These are phyloP conservation scores for Mortierella sp. DNA, from an alignment of 371 early-diverging fungal genomes.

Conservation along the genomic window DNA sequence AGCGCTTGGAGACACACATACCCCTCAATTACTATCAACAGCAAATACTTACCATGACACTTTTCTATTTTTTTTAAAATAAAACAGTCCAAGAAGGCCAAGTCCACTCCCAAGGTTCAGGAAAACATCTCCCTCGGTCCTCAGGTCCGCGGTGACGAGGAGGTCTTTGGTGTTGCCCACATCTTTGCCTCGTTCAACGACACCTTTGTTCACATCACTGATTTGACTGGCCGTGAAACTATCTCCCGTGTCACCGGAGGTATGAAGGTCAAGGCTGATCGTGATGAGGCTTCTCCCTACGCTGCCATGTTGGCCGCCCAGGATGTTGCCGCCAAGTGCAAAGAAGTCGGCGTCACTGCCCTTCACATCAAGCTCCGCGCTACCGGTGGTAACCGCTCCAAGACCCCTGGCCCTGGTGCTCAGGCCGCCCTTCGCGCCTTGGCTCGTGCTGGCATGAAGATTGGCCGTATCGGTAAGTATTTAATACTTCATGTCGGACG, in stretches of 20 bases:
- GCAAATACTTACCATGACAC: no score
- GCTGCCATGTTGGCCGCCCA: constrained; percentile 99
- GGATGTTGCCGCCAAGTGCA: constrained; percentile 99
- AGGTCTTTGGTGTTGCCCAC: constrained; percentile 99
- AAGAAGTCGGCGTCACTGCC: constrained; percentile 99
- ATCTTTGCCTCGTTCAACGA: constrained; percentile 99
- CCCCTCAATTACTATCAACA: no score
- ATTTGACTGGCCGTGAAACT: constrained; percentile 99
- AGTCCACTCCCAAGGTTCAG: constrained; percentile 80
- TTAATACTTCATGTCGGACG: constrained; percentile 29
- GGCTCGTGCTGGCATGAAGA: constrained; percentile 94
- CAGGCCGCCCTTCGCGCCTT: constrained; percentile 99
- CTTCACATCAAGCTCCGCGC: constrained; percentile 99
- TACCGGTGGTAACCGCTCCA: constrained; percentile 99
- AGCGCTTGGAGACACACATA: no score
- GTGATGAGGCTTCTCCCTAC: constrained; percentile 99
- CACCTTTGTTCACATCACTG: constrained; percentile 98
- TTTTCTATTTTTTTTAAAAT: no score
- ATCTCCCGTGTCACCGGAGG: constrained; percentile 99
- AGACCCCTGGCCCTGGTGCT: constrained; percentile 99
- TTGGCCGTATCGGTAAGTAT: constrained; percentile 46
- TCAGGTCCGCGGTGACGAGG: constrained; percentile 97
- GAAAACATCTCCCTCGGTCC: constrained; percentile 97
- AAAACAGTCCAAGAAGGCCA: constrained; percentile 80
- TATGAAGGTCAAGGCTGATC: constrained; percentile 99